Evolutionary conservation across 192 early-diverging fungal genomes (phyloP), one percentile per base, ranked within the genome.

Genomic region (Pilaira anomala): DNA sequence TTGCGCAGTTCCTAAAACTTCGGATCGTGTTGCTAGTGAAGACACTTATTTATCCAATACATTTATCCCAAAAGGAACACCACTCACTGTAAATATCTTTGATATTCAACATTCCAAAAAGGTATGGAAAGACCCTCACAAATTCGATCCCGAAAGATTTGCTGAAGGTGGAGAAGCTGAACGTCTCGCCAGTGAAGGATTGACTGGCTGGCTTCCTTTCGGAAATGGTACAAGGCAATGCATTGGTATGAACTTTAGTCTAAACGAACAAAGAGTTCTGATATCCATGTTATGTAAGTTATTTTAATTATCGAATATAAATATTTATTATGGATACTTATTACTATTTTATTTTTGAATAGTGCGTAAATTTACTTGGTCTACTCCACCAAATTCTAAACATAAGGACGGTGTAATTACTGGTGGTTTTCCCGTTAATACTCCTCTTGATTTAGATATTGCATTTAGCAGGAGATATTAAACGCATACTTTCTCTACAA

Each of bases 201-300:
- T 9, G 1, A 18, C 18, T 5, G 26, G 76, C 14, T 87, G 80
- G 78, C 60, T 79, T 3, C 77, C 85, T 8, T 87, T 87, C 53
- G 76, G 83, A 69, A 74, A 69, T 36, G 85, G 83, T 21, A 49
- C 62, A 26, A 75, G 80, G 22, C 73, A 86, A 71, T 87, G 85
- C 67, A 72, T 85, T 48, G 84, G 84, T 21, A 80, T 82, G 81
- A 79, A 81, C 57, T 88, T 88, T 58, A 76, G 78, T 21, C 63
- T 88, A 18, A 55, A 75, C 16, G 83, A 85, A 63, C 80, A 83
- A 69, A 73, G 74, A n/a, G 74, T 88, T 8, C 66, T 82, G 21
- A 69, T 84, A 7, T 49, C 76, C 7, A 80, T 83, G 63, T 80
- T 57, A 53, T 16, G 65, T 66, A 66, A 66, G 65, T 36, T 36